These are phyloP conservation scores for Ophiocordyceps sinensis DNA, from an alignment of 2,329 filamentous ascomycete species.

Conservation along the genomic window DNA sequence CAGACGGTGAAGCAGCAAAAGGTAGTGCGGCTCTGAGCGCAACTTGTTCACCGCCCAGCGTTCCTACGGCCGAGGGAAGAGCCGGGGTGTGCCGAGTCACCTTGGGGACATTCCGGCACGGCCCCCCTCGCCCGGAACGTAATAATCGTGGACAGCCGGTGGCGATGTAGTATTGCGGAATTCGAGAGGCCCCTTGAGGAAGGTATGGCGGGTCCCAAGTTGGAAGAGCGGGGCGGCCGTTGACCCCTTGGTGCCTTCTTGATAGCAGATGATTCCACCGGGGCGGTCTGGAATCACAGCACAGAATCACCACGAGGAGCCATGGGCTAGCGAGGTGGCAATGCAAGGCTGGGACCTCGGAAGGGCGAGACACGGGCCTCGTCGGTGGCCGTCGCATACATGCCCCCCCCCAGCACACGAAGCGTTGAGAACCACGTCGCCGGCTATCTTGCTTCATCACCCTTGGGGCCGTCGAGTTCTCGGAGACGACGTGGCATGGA, in stretches of 20 bases:
- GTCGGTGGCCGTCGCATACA: neutral
- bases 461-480: neutral
- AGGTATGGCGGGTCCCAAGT: constrained; percentile 3
- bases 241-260: too few relatives aligned
- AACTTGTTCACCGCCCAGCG: neutral
- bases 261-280: too few relatives aligned
- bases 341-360: neutral
- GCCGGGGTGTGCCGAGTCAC: constrained; percentile 1
- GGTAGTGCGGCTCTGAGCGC: neutral
- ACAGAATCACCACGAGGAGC: too few relatives aligned
- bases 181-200: constrained; percentile 5
- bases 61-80: neutral
- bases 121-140: neutral
- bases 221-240: too few relatives aligned
- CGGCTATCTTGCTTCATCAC: neutral
- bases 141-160: constrained; percentile 1
- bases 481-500: neutral
- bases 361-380: neutral
- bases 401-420: neutral
- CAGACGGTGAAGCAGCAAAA: neutral
- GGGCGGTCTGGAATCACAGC: too few relatives aligned
- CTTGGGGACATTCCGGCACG: neutral
- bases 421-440: neutral
- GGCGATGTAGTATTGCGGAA: constrained; percentile 5
- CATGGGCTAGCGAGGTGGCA: neutral